Base-by-base conservation (phyloP, 805 yeast species). In the Tetrapisispora fleetii region DNA sequence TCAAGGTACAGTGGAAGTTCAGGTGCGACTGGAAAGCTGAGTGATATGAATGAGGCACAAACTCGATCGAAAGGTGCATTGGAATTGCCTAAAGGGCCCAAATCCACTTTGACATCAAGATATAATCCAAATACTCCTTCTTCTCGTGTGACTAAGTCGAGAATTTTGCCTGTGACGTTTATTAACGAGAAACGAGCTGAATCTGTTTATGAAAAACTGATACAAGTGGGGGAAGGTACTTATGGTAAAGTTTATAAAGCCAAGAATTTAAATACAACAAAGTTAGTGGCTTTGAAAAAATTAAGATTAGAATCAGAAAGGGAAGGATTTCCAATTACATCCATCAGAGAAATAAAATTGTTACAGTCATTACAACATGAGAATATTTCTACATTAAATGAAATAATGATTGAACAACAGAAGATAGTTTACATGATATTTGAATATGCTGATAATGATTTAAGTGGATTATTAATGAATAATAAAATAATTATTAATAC, bases 211-310 rank as follows among this genome's bases (percentile, higher is more conserved):
- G 82, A 83, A 54, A 72, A 90, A 48, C 78, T 86, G 1, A 75
- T 78, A 38, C 98, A 93, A 62, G 98, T 93, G 5, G 99, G 99
- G n/a, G 98, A 93, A 67, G 99, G 99, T 10, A 93, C 98, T 0
- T 93, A 93, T 64, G 99, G 99, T 18, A 65, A 64, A 56, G 69
- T 65, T 18, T 65, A 61, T 50, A 65, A 65, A 46, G 96, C 96
- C 0, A 73, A 71, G 44, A 89, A 93, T 62, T 67, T 68, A 16
- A 69, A 78, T 5, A 86, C 96, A 0, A 74, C 78, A 1, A 80
- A 77, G 50, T 69, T 76, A 54, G 93, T 89, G n/a, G 99, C 99
- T 1, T 70, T 93, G 59, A 93, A 93, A 63, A 76, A 83, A 55
- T 71, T 93, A 41, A 68, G 97, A 52, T 73, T 93, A 58, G 97